These are phyloP conservation scores for Suillus paluster DNA, from an alignment of 768 basidiomycete species.

Conservation along the genomic window DNA sequence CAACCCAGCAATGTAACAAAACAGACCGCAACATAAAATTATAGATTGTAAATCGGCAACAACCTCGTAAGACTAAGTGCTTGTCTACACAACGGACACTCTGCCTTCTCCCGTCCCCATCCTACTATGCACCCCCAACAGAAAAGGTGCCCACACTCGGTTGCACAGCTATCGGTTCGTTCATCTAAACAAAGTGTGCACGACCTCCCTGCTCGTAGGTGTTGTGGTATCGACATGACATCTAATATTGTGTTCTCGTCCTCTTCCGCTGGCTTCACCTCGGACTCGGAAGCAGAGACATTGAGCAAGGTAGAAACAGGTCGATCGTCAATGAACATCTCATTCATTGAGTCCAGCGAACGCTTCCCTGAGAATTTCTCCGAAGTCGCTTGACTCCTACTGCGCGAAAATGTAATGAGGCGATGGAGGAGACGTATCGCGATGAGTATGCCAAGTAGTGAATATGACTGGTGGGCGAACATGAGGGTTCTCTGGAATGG, in stretches of 20 bases:
- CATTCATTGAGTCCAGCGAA: constrained; percentile 33
- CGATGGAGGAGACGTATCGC: constrained; percentile 67
- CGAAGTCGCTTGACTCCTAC: constrained; percentile 22
- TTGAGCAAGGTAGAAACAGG: constrained; percentile 63
- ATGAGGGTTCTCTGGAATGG: constrained; percentile 71
- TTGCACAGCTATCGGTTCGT: constrained; percentile 78
- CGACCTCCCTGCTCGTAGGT: constrained; percentile 59
- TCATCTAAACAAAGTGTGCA: constrained; percentile 89
- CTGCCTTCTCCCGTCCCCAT: constrained; percentile 90
- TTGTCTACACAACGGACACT: constrained; percentile 89
- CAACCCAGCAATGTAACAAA: background rate
- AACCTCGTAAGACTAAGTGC: constrained; percentile 68
- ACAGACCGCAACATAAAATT: constrained; percentile 25
- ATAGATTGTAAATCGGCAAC: constrained; percentile 86
- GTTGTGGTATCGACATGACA: constrained; percentile 55
- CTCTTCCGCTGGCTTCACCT: constrained; percentile 64
- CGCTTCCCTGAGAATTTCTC: constrained; percentile 42
- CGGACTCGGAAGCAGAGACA: constrained; percentile 52
- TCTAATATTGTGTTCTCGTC: constrained; percentile 73
- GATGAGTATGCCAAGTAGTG: constrained; percentile 80
- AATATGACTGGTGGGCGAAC: constrained; percentile 82
- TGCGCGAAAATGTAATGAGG: constrained; percentile 50
- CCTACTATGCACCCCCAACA: constrained; percentile 90
- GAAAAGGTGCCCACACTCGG: constrained; percentile 89
- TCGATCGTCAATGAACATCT: constrained; percentile 60